Base-by-base conservation (phyloP, 1,284 basidiomycete genomes). In the Phylloboletellus chloephorus region DNA sequence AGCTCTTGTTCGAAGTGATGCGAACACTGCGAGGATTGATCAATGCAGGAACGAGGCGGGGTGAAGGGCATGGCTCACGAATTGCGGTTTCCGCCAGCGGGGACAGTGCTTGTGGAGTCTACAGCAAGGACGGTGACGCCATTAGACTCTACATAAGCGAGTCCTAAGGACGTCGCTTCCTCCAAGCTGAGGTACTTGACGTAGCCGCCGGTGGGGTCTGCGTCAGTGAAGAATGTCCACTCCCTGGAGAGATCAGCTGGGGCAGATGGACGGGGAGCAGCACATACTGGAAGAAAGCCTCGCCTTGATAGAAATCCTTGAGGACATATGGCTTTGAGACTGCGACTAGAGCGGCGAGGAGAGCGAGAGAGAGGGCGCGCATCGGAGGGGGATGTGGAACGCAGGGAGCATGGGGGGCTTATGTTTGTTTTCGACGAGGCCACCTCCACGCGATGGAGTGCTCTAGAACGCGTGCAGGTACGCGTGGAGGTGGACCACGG, bases 191-290 rank as follows among this genome's bases (percentile, higher is more conserved):
- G 63, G 59, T 77, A 88, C 33, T 72, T 67, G 29, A 85, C 83
- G 25, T 61, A 61, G 16, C 83, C 85, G 42, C 74, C 61, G 1
- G 85, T 88, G 3, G 85, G 85, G 56, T 88, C 85, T 7, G 59
- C 12, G 7, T 49, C 60, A n/a, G 67, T 67, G 62, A 75, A 83
- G 66, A 80, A 85, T 30, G 75, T 57, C 76, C 78, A 87, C 32
- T 71, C 53, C 39, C 81, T 84, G 46, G 6, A 40, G 6, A 20
- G 31, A 12, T 31, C 19, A 10, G 20, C 25, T 13, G 26, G 12
- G 15, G 5, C 6, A 31, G 7, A 31, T 15, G n/a, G 15, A n/a
- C 20, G 6, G 16, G 7, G 11, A 16, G 30, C 6, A 23, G 31
- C 8, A 50, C 60, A 20, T 31, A 64, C 58, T 42, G 38, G 39